Evolutionary conservation across 306 rosid species (phyloP).

Genomic region (Vigna angularis): DNA sequence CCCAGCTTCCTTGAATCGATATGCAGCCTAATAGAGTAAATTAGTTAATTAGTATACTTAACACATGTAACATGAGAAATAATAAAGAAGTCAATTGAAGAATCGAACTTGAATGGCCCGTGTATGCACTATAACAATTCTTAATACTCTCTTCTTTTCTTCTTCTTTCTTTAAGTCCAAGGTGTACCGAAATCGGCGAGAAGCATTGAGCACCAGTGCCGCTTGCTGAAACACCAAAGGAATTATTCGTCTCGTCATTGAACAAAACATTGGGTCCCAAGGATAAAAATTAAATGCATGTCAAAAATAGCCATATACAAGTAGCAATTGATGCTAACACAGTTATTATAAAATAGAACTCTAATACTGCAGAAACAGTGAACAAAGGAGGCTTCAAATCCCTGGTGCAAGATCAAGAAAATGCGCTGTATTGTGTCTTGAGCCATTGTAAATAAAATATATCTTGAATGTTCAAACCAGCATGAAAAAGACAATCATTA

Average conservation of each 20-base stretch:
- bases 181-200: constrained; percentile 96
- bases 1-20: constrained; percentile 70
- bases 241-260: constrained; percentile 22
- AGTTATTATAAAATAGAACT: constrained; percentile 23
- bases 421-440: constrained; percentile 4
- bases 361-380: constrained; percentile 2
- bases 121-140: constrained; percentile 78
- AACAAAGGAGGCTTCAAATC: constrained; percentile 14
- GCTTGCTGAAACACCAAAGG: constrained; percentile 71
- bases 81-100: constrained; percentile 30
- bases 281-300: constrained; percentile 4
- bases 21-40: constrained; percentile 70
- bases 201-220: constrained; percentile 91
- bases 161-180: constrained; percentile 91
- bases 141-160: constrained; percentile 62
- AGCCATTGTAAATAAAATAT: neutral
- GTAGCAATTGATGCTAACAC: constrained; percentile 8
- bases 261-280: constrained; percentile 12
- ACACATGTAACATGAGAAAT: constrained; percentile 12
- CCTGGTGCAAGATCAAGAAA: constrained; percentile 24
- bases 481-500: neutral
- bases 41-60: constrained; percentile 35
- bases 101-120: constrained; percentile 73
- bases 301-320: constrained; percentile 12
- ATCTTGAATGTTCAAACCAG: constrained; percentile 5